Percentiles rank a stretch among this genome's conserved stretches.
These are phyloP conservation scores for Phialemoniopsis sp. DNA, from an alignment of 2,329 filamentous ascomycete species.

Conservation along the genomic window DNA sequence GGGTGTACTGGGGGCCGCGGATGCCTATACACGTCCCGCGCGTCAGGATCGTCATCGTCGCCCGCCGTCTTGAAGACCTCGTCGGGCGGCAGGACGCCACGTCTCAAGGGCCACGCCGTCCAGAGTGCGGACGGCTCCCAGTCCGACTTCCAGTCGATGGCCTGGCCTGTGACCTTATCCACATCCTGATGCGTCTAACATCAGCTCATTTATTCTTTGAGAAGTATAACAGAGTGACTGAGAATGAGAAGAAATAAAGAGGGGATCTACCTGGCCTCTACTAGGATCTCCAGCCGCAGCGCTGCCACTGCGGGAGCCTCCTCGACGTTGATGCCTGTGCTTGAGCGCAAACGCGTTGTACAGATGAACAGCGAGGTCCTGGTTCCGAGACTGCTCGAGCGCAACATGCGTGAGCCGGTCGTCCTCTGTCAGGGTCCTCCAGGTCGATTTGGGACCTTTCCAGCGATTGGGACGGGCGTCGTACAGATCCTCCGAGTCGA, in stretches of 20 bases:
- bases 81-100: constrained; percentile 55
- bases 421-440: constrained; percentile 56
- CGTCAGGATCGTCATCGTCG: constrained; percentile 39
- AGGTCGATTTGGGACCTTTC: constrained; percentile 62
- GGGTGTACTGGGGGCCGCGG: not conserved
- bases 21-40: constrained; percentile 45
- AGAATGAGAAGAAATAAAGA: too few relatives aligned
- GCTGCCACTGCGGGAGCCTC: too few relatives aligned
- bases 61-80: constrained; percentile 41
- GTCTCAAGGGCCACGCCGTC: constrained; percentile 81
- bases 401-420: constrained; percentile 61
- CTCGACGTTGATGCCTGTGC: constrained; percentile 23
- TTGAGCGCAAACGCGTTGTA: constrained; percentile 75
- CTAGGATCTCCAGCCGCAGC: too few relatives aligned
- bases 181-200: constrained; percentile 18
- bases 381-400: constrained; percentile 57
- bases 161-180: constrained; percentile 18
- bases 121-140: constrained; percentile 59
- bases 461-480: constrained; percentile 66
- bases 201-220: too few relatives aligned
- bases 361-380: constrained; percentile 70
- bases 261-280: too few relatives aligned
- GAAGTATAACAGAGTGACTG: too few relatives aligned
- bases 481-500: constrained; percentile 41
- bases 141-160: constrained; percentile 17